phyloP scores from a whole-genome alignment of 441 rosid genomes.

The Aleurites moluccanus region DNA sequence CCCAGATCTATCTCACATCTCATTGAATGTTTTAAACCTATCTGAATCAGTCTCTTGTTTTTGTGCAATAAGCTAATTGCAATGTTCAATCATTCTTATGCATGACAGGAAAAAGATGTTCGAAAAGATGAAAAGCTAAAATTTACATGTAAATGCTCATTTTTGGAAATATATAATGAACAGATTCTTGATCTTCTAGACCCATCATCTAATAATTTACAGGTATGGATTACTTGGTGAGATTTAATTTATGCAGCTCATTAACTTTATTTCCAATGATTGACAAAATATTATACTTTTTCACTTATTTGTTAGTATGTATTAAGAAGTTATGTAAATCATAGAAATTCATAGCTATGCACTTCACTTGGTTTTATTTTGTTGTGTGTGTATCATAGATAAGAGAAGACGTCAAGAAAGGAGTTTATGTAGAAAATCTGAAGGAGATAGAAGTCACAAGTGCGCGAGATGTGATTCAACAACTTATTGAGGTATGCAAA shows the following conservation, averaged over 20 bases:
- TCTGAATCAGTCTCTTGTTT: neutral
- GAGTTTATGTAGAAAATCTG: slow-evolving; percentile 88
- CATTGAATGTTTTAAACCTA: neutral
- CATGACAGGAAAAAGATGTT: slow-evolving; percentile 77
- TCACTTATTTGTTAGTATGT: neutral
- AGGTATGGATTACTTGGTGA: slow-evolving; percentile 46
- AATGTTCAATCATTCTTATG: slow-evolving; percentile 15
- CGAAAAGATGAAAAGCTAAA: slow-evolving; percentile 82
- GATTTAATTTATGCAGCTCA: neutral
- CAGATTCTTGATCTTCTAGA: slow-evolving; percentile 97
- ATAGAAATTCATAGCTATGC: neutral
- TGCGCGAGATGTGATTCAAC: slow-evolving; percentile 92
- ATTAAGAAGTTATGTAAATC: neutral
- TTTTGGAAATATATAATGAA: slow-evolving; percentile 96
- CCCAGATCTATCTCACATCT: neutral
- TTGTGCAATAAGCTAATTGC: slow-evolving; percentile 5
- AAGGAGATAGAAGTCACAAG: slow-evolving; percentile 90
- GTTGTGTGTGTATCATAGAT: slow-evolving; percentile 43
- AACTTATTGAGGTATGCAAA: slow-evolving; percentile 64
- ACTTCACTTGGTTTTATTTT: neutral
- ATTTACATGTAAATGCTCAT: slow-evolving; percentile 88
- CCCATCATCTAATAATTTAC: slow-evolving; percentile 80
- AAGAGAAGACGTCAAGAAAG: slow-evolving; percentile 93
- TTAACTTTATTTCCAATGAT: slow-evolving; percentile 8
- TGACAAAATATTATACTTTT: neutral